Evolutionary conservation across 495 filamentous ascomycete species (phyloP).

Genomic region (Cercophora newfieldiana): DNA sequence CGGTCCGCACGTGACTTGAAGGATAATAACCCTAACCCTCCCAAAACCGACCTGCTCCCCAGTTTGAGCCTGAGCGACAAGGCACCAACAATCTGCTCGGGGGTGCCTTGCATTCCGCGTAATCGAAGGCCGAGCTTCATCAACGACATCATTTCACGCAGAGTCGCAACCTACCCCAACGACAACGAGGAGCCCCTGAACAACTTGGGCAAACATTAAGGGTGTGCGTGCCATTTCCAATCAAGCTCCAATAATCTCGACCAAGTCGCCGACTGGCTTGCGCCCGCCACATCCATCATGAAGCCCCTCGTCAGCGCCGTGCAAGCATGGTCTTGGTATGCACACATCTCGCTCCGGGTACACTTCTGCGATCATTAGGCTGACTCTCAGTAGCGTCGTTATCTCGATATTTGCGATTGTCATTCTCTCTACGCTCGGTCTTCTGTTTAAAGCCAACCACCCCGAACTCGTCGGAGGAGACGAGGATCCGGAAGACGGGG

Average conservation of each 20-base stretch:
- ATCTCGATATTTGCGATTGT: slow-evolving; percentile 86
- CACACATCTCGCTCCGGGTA: slow-evolving; percentile 3
- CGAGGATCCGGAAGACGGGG: slow-evolving; percentile 71
- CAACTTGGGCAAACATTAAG: not conserved
- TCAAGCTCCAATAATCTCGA: not conserved
- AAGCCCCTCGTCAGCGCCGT: slow-evolving; percentile 87
- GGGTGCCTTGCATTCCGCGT: not conserved
- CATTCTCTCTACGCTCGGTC: slow-evolving; percentile 80
- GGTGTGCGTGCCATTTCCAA: not conserved
- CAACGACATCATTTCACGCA: slow-evolving; percentile 6
- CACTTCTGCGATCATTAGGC: not conserved
- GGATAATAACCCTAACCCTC: slow-evolving; percentile 9
- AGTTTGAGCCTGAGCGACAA: not conserved
- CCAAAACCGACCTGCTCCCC: not conserved
- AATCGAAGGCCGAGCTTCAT: not conserved
- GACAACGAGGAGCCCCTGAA: not conserved
- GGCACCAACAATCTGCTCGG: not conserved
- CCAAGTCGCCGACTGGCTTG: not conserved
- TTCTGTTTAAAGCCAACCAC: slow-evolving; percentile 74
- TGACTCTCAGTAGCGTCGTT: slow-evolving; percentile 61
- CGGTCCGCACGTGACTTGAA: not conserved
- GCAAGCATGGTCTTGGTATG: slow-evolving; percentile 92
- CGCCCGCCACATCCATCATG: slow-evolving; percentile 56
- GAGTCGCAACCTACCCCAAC: not conserved
- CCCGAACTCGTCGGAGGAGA: slow-evolving; percentile 76